phyloP scores from a whole-genome alignment of 2,329 filamentous ascomycete species.

The Exophiala sp. region DNA sequence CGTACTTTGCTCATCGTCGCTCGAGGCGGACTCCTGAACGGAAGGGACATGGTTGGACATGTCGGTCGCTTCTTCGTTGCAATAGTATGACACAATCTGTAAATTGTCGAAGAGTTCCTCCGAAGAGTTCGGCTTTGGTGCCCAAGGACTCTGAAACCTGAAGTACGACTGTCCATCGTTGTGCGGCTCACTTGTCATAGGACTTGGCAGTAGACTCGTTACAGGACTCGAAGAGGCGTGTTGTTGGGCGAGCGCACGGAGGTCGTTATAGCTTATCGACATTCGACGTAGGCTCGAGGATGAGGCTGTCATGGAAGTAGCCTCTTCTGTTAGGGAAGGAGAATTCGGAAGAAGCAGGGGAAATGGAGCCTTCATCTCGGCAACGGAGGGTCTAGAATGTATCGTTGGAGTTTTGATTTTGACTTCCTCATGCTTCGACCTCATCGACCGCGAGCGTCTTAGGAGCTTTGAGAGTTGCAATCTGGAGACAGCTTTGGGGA shows the following conservation, averaged over 20 bases:
- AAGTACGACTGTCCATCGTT: conserved; percentile 2
- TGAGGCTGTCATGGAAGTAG: neutral
- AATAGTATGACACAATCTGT: conserved; percentile 25
- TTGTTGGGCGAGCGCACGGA: conserved; percentile 14
- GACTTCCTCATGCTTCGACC: conserved; percentile 2
- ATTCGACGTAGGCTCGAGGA: conserved; percentile 17
- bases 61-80: conserved; percentile 3
- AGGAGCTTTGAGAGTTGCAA: conserved; percentile 20
- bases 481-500: neutral
- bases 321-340: conserved; percentile 2
- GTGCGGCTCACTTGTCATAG: conserved; percentile 5
- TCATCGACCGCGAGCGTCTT: conserved; percentile 9
- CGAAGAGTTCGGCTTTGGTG: neutral
- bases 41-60: neutral
- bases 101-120: conserved; percentile 20
- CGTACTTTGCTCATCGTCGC: conserved; percentile 9
- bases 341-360: conserved; percentile 8
- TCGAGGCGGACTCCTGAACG: neutral
- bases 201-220: conserved; percentile 20
- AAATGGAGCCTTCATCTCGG: conserved; percentile 6
- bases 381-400: neutral
- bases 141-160: conserved; percentile 6
- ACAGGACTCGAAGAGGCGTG: conserved; percentile 1
- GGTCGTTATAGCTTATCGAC: conserved; percentile 15
- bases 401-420: conserved; percentile 1